phyloP scores from a whole-genome alignment of 2,329 filamentous ascomycete genomes.

The Pseudogymnoascus sp. region DNA sequence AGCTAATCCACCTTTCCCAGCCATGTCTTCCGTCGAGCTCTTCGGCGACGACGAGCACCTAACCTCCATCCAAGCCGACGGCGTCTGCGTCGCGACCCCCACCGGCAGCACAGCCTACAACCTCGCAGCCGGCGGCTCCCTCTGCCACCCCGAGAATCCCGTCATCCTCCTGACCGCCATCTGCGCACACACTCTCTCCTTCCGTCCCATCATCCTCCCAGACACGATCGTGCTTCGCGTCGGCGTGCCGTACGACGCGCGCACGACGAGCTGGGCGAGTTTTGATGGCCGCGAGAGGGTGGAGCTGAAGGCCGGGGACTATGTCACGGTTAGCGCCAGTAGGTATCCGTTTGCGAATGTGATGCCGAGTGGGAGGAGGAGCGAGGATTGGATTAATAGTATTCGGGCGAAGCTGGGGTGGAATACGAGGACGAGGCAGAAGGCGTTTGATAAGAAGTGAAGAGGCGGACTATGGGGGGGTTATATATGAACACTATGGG shows the following conservation, averaged over 20 bases:
- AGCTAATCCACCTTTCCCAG: conserved; percentile 35
- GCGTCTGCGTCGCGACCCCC: conserved; percentile 87
- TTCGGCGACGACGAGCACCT: conserved; percentile 92
- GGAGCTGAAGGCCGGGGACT: conserved; percentile 72
- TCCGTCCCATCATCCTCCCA: conserved; percentile 91
- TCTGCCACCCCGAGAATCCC: conserved; percentile 93
- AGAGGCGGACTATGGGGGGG: neutral
- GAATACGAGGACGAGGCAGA: conserved; percentile 75
- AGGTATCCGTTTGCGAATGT: conserved; percentile 75
- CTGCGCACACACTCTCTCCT: conserved; percentile 89
- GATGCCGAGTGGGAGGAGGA: conserved; percentile 58
- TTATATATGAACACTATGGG: neutral
- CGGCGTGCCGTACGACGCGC: conserved; percentile 88
- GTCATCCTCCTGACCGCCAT: conserved; percentile 93
- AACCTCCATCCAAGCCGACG: conserved; percentile 87
- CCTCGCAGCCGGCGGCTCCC: conserved; percentile 85
- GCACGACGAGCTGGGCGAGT: conserved; percentile 90
- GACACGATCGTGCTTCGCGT: conserved; percentile 91
- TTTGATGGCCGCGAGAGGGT: conserved; percentile 89
- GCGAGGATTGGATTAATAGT: conserved; percentile 77
- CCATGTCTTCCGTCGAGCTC: conserved; percentile 85
- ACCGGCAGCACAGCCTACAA: conserved; percentile 96
- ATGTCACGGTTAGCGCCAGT: conserved; percentile 76
- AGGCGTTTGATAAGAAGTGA: conserved; percentile 42
- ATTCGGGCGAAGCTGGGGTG: conserved; percentile 73